phyloP scores from a whole-genome alignment of 2,329 filamentous ascomycete genomes.

The Alternaria conjuncta region DNA sequence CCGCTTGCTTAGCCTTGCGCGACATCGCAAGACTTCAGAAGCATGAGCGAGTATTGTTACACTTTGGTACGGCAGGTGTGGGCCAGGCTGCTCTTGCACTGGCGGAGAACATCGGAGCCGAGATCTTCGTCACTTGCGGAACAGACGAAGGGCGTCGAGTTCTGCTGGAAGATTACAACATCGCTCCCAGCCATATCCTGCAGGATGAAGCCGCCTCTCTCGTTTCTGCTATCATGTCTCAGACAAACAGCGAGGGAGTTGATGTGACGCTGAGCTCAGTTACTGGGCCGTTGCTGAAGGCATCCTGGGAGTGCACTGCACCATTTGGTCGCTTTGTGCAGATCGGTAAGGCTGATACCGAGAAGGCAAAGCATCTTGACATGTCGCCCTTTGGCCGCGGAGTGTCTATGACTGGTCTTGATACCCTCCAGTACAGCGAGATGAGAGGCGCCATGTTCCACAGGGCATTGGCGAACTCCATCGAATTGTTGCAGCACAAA shows the following conservation, averaged over 20 bases:
- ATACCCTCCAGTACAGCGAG: neutral
- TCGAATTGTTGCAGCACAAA: neutral
- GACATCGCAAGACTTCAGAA: neutral
- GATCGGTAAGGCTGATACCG: neutral
- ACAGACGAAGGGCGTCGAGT: neutral
- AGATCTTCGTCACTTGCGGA: neutral
- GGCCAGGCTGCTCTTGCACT: neutral
- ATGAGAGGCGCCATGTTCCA: neutral
- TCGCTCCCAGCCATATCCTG: neutral
- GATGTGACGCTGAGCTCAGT: neutral
- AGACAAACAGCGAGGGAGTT: neutral
- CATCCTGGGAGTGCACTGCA: conserved; percentile 2
- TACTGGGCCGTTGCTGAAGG: neutral
- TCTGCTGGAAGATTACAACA: neutral
- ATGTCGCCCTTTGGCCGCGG: neutral
- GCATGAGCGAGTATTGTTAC: neutral
- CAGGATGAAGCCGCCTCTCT: neutral
- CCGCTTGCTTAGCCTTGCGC: neutral
- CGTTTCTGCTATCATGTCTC: neutral
- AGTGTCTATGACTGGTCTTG: neutral
- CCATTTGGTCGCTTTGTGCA: conserved; percentile 2
- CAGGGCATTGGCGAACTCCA: neutral
- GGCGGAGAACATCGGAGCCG: neutral
- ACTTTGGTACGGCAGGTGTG: neutral
- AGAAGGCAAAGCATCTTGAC: neutral